Percentiles rank a stretch among this genome's conserved stretches.
phyloP scores from a whole-genome alignment of 257 asterid genomes.

The Dorcoceras hygrometricum region DNA sequence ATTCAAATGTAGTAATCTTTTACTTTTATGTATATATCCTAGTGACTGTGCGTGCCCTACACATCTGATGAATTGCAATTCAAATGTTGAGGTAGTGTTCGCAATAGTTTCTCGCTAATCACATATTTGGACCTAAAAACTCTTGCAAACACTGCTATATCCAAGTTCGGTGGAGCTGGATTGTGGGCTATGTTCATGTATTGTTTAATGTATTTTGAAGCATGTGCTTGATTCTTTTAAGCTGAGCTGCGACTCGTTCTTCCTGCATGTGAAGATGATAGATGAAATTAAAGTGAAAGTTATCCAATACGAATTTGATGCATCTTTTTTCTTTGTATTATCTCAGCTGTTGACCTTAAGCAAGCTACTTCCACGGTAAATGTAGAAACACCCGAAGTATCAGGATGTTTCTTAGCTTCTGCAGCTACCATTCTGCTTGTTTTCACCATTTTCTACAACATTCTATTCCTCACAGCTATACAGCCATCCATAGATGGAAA shows the following conservation, averaged over 20 bases:
- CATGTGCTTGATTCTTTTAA: not conserved
- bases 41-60: not conserved
- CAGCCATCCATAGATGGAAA: conserved; percentile 41
- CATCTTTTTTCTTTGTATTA: not conserved
- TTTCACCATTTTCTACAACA: conserved; percentile 38
- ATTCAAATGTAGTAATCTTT: too few species aligned
- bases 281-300: not conserved
- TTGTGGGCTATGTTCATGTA: not conserved
- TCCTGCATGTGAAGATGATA: not conserved
- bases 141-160: too few species aligned
- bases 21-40: too few species aligned
- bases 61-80: not conserved
- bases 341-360: conserved; percentile 30
- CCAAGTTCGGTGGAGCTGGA: too few species aligned
- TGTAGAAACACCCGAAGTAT: conserved; percentile 21
- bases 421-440: conserved; percentile 30
- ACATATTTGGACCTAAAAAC: too few species aligned
- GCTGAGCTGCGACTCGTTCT: not conserved
- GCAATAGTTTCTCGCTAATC: too few species aligned
- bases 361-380: conserved; percentile 10
- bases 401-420: conserved; percentile 26
- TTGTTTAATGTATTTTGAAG: not conserved
- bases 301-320: not conserved
- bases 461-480: conserved; percentile 38
- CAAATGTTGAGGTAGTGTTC: too few species aligned